These are phyloP conservation scores for Suzukiozyma palmioleophila DNA, from an alignment of 1,139 yeast species.

Conservation along the genomic window DNA sequence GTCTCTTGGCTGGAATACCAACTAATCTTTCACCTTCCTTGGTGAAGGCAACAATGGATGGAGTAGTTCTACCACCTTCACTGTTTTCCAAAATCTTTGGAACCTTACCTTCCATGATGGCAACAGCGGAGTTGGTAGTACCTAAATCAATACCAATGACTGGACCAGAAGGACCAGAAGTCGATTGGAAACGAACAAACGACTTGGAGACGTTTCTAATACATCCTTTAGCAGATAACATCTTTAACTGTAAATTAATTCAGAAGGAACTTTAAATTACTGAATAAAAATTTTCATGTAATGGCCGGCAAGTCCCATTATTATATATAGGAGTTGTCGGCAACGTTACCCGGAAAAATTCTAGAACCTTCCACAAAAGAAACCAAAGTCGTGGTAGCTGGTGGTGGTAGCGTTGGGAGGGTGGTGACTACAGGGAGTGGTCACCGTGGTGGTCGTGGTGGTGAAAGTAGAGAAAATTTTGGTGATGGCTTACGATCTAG, in stretches of 20 bases:
- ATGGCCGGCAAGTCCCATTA: not conserved
- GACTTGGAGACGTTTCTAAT: conserved; percentile 36
- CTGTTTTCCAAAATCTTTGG: conserved; percentile 97
- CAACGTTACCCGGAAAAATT: not conserved
- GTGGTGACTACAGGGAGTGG: too few relatives aligned
- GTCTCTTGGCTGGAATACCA: conserved; percentile 98
- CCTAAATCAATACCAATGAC: conserved; percentile 99
- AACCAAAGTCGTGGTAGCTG: too few relatives aligned
- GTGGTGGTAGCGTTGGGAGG: too few relatives aligned
- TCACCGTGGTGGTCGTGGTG: too few relatives aligned
- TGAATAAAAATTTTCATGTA: conserved; percentile 1
- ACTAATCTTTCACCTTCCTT: conserved; percentile 87
- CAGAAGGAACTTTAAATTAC: not conserved
- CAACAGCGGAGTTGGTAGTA: conserved; percentile 99
- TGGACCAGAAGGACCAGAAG: conserved; percentile 59
- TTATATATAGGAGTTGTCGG: not conserved
- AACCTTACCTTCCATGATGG: conserved; percentile 81
- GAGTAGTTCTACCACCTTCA: conserved; percentile 99
- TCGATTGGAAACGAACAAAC: conserved; percentile 51
- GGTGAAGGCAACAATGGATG: conserved; percentile 97
- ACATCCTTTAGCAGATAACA: conserved; percentile 47
- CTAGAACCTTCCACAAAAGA: not conserved
- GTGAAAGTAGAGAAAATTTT: too few relatives aligned
- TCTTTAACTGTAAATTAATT: conserved; percentile 12
- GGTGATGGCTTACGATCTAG: too few relatives aligned